Evolutionary conservation across 768 basidiomycete genomes (phyloP), one percentile per base, ranked within the genome.

Genomic region (Amanita pseudoporphyria): DNA sequence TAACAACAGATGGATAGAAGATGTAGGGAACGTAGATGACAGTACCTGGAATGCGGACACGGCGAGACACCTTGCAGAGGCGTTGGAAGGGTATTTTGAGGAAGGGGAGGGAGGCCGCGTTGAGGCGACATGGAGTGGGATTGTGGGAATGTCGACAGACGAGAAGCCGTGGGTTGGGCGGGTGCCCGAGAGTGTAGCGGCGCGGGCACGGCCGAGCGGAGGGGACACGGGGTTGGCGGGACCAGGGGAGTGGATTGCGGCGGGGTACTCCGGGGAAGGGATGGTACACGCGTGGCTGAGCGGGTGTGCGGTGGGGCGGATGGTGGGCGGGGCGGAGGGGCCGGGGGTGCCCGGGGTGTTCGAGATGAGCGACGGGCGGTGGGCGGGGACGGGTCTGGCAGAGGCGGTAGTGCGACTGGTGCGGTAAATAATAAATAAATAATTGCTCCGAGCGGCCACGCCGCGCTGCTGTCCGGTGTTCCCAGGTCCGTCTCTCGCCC

Each of bases 251-350:
- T 86, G 84, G 85, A 71, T 86, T 13, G 68, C 78, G 13, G 83
- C 80, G 10, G 84, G 82, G 3, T 87, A 81, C 58, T 71, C 74
- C 0, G 84, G 84, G 0, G 84, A 87, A 54, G 84, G 84, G 1
- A 84, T 85, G 84, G 76, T 76, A 3, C 76, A 83, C 54, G 82
- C 79, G 0, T 84, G 82, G 81, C 59, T 80, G 60, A 71, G 78
- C 49, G 75, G 78, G 3, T 70, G 72, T 49, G 79, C 77, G 6
- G 60, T 84, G 16, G 82, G 79, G 9, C 55, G 66, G 46, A 82
- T 83, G 82, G 65, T 87, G 3, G 62, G 80, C 3, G 73, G 57
- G 32, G 53, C 49, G 40, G 62, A 62, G 41, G 60, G 55, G 24
- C 39, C 57, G 31, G 60, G 73, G 71, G 69, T 84, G 52, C 82